Percentiles rank a stretch among this genome's conserved stretches.
phyloP scores from a whole-genome alignment of 2,329 filamentous ascomycete species.

The Sclerotinia subarctica region DNA sequence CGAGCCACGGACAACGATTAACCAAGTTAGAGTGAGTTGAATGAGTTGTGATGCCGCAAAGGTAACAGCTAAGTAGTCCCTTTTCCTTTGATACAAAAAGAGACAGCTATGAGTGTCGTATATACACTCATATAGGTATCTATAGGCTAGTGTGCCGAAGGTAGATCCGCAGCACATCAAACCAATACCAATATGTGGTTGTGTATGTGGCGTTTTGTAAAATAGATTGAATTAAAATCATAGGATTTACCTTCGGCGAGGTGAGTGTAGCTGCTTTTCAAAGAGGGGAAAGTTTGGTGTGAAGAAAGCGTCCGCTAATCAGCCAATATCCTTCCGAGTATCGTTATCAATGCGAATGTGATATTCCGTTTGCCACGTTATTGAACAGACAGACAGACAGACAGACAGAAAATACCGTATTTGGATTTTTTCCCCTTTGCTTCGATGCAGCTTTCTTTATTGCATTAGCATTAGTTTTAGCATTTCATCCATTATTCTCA shows the following conservation, averaged over 20 bases:
- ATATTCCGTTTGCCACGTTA: background rate
- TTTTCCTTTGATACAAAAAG: background rate
- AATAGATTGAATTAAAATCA: background rate
- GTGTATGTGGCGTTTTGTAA: constrained; percentile 4
- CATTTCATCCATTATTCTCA: background rate
- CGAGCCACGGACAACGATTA: constrained; percentile 5
- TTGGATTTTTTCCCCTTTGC: background rate
- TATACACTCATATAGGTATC: background rate
- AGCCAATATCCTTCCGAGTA: constrained; percentile 4
- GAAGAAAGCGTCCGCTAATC: background rate
- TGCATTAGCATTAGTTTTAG: background rate
- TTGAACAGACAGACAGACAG: background rate
- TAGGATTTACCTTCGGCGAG: background rate
- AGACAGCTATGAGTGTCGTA: background rate
- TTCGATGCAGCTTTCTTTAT: background rate
- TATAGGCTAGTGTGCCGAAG: background rate
- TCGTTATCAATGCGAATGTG: background rate
- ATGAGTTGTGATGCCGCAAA: background rate
- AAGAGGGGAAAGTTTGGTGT: background rate
- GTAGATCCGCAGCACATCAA: constrained; percentile 3
- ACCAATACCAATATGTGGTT: background rate
- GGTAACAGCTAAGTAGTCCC: background rate
- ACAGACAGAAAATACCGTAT: background rate
- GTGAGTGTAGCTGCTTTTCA: background rate
- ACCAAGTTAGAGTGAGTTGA: background rate